These are phyloP conservation scores for Luvunga scandens DNA, from an alignment of 345 rosid species.

Conservation along the genomic window DNA sequence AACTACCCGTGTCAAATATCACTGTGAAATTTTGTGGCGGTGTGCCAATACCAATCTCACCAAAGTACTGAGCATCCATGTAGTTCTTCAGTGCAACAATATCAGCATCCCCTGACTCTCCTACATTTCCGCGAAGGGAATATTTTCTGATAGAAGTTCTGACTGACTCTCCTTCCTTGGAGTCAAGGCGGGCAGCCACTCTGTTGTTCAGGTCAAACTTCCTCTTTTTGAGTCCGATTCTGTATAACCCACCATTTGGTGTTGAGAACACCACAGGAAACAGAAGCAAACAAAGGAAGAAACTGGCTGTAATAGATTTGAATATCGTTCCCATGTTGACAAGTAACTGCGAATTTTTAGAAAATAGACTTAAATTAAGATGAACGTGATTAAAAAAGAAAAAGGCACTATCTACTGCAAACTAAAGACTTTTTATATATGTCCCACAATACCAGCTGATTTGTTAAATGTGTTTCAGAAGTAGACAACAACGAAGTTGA, in stretches of 20 bases:
- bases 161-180: conserved; percentile 45
- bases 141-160: conserved; percentile 45
- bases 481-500: not conserved
- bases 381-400: not conserved
- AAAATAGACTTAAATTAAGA: not conserved
- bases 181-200: conserved; percentile 50
- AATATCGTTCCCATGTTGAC: conserved; percentile 37
- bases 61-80: conserved; percentile 94
- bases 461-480: not conserved
- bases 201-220: conserved; percentile 52
- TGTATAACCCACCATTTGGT: conserved; percentile 41
- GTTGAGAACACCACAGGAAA: conserved; percentile 41
- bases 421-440: not conserved
- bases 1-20: conserved; percentile 94
- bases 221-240: conserved; percentile 71
- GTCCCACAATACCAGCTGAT: not conserved
- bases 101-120: conserved; percentile 56
- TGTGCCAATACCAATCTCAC: conserved; percentile 84
- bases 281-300: conserved; percentile 43
- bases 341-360: conserved; percentile 26
- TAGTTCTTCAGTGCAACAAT: conserved; percentile 70
- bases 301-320: conserved; percentile 16
- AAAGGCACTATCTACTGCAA: not conserved
- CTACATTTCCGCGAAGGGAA: conserved; percentile 33
- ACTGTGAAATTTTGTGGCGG: conserved; percentile 90